Base-by-base conservation (phyloP, 257 asterid species). In the Scutellaria galericulata region DNA sequence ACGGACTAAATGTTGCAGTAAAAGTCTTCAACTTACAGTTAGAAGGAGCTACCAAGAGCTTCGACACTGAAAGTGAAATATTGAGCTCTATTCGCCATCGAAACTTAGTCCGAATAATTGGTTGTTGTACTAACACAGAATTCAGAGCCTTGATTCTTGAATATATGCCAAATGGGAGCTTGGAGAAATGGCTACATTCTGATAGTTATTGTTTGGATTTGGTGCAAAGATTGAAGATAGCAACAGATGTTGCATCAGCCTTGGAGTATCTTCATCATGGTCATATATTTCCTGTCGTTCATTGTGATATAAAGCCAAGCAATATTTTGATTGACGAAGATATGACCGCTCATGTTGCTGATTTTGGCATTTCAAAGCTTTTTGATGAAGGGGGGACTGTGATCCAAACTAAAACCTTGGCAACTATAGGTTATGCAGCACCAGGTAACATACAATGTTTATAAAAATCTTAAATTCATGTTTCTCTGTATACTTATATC, bases 211-310 rank as follows among this genome's bases (percentile, higher is more conserved):
- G 47, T 27, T 10, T 48, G 35, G 48, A 50, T 66, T 14, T 66
- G 0, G 0, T 27, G 1, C 48, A 27, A 1, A 66, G 47, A n/a
- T 11, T 66, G 6, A 8, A 31, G 3, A 48, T 66, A 27, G 60
- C 47, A 47, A 50, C 0, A 48, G 59, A 66, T 27, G 59, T 66
- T 6, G 48, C 71, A 27, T 0, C 5, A 0, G 71, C 71, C 0
- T 48, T 66, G 47, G 71, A 66, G n/a, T 48, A 66, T 27, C 71
- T 66, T 47, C 71, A 66, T 56, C 47, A 48, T 66, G 60, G 71
- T 5, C 13, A 66, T 14, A 27, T 48, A 48, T 66, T 27, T 13
- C 47, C 47, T 7, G 8, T 27, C 31, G 60, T 66, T 14, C 71
- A 66, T 5, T 66, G 71, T n/a, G 60, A 66, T 66, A 14, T 65